Evolutionary conservation across 2,329 filamentous ascomycete species (phyloP).

Genomic region (Arthrinium puccinioides): DNA sequence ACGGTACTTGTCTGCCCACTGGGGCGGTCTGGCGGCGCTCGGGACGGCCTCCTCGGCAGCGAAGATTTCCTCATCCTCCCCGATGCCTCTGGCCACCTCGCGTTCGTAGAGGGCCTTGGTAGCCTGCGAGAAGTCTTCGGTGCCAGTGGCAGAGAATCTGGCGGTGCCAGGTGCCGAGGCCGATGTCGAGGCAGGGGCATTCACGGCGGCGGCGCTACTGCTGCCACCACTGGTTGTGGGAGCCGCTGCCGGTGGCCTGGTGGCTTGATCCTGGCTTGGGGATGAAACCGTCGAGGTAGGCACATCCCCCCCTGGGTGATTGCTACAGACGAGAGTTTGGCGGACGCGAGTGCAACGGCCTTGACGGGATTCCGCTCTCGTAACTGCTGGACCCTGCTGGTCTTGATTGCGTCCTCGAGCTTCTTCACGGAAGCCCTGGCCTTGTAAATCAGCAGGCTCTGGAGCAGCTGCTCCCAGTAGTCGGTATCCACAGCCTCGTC

Average conservation of each 20-base stretch:
- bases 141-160: constrained; percentile 61
- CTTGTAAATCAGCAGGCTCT: constrained; percentile 82
- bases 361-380: constrained; percentile 61
- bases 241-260: constrained; percentile 16
- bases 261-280: constrained; percentile 14
- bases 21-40: constrained; percentile 57
- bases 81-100: constrained; percentile 83
- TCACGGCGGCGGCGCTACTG: not conserved
- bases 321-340: constrained; percentile 28
- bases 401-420: constrained; percentile 69
- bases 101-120: constrained; percentile 87
- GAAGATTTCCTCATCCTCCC: constrained; percentile 94
- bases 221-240: constrained; percentile 16
- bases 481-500: constrained; percentile 92
- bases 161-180: constrained; percentile 48
- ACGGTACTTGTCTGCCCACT: constrained; percentile 78
- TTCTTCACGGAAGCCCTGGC: constrained; percentile 76
- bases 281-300: constrained; percentile 13
- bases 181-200: constrained; percentile 11
- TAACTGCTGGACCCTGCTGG: constrained; percentile 59
- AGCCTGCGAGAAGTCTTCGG: constrained; percentile 78
- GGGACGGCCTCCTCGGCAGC: constrained; percentile 77
- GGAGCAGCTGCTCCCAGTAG: constrained; percentile 92
- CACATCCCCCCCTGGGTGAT: constrained; percentile 12
- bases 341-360: constrained; percentile 38